Percentiles rank a stretch among this genome's conserved stretches.
phyloP scores from a whole-genome alignment of 2,329 filamentous ascomycete genomes.

The Fusarium musae region DNA sequence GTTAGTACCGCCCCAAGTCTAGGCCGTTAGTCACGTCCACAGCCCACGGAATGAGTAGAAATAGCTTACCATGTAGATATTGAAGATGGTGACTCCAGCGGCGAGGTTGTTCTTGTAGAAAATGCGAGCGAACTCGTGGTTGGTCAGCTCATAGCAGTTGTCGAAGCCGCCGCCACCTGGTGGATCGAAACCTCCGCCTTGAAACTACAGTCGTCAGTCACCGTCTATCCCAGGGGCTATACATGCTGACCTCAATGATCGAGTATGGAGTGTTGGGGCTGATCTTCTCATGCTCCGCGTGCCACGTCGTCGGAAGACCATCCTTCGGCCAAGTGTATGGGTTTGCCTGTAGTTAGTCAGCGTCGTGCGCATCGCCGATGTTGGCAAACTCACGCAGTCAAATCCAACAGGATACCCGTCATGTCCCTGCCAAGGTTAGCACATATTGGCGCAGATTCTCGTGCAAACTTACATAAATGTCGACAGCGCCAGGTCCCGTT shows the following conservation, averaged over 20 bases:
- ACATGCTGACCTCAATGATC: constrained; percentile 60
- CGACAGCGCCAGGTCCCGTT: constrained; percentile 61
- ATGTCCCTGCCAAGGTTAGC: too few species aligned
- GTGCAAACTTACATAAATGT: constrained; percentile 73
- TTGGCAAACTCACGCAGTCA: constrained; percentile 57
- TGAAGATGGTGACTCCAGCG: constrained; percentile 74
- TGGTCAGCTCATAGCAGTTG: constrained; percentile 72
- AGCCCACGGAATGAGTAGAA: accelerated
- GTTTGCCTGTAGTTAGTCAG: too few species aligned
- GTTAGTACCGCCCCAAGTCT: constrained; percentile 81
- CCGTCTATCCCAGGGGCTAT: too few species aligned
- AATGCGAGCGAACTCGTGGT: constrained; percentile 79
- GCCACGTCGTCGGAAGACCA: constrained; percentile 58
- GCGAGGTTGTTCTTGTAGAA: constrained; percentile 82
- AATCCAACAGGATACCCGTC: constrained; percentile 72
- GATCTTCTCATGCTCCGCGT: constrained; percentile 64
- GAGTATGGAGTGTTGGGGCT: constrained; percentile 75
- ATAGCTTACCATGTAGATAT: constrained; percentile 72
- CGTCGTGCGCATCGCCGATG: too few species aligned
- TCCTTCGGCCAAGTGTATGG: constrained; percentile 54
- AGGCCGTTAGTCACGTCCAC: background rate
- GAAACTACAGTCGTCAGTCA: too few species aligned
- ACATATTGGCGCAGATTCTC: too few species aligned
- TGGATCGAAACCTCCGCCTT: constrained; percentile 77
- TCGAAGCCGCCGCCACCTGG: constrained; percentile 80